phyloP scores from a whole-genome alignment of 2,329 filamentous ascomycete genomes.

The Pestalotiopsis sp. region DNA sequence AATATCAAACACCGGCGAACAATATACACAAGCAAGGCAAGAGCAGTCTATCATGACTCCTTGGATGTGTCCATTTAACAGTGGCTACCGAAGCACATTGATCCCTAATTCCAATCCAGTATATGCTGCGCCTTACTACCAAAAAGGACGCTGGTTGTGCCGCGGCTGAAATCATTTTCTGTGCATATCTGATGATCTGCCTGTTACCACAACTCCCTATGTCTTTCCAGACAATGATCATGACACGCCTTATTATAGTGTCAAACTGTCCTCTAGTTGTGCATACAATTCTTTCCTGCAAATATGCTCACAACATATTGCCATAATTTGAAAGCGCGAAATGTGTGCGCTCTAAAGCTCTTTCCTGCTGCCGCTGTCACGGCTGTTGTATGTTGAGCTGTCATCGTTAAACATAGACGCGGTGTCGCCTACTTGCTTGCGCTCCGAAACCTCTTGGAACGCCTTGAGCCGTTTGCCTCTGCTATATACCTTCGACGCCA shows the following conservation, averaged over 20 bases:
- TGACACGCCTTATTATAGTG: not conserved
- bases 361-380: constrained; percentile 7
- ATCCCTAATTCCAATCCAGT: not conserved
- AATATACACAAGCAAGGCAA: not conserved
- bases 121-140: not conserved
- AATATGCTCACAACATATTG: not conserved
- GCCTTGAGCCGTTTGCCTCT: constrained; percentile 66
- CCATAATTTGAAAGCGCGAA: not conserved
- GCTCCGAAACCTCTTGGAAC: constrained; percentile 74
- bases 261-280: not conserved
- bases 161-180: not conserved
- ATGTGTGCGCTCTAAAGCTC: constrained; percentile 3
- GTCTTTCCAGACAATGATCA: not conserved
- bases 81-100: no score
- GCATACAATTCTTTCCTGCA: not conserved
- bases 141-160: not conserved
- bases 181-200: not conserved
- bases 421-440: constrained; percentile 88
- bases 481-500: constrained; percentile 54
- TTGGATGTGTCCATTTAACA: no score
- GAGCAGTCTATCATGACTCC: not conserved
- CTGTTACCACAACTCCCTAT: not conserved
- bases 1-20: not conserved
- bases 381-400: constrained; percentile 7
- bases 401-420: constrained; percentile 39